Evolutionary conservation across 495 filamentous ascomycete species (phyloP).

Genomic region (Aspergillus sclerotiicarbonarius): DNA sequence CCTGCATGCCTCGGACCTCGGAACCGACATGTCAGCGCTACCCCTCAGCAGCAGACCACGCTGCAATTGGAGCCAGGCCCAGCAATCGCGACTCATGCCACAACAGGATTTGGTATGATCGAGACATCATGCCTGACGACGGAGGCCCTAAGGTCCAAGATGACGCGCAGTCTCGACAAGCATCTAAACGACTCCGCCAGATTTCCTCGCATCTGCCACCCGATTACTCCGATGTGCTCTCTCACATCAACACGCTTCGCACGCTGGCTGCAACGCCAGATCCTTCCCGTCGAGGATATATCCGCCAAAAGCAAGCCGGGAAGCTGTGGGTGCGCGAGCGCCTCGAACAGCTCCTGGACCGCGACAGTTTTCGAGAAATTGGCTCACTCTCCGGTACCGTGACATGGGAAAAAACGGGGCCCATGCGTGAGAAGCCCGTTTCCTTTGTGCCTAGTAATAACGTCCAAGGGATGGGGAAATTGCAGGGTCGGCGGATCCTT

Average conservation of each 20-base stretch:
- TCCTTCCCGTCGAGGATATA: constrained; percentile 51
- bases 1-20: constrained; percentile 17
- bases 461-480: constrained; percentile 47
- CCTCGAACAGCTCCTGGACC: constrained; percentile 54
- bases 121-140: constrained; percentile 12
- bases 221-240: constrained; percentile 60
- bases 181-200: constrained; percentile 35
- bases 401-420: constrained; percentile 50
- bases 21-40: not conserved
- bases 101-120: not conserved
- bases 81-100: not conserved
- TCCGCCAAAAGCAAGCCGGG: constrained; percentile 59
- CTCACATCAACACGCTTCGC: constrained; percentile 48
- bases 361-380: constrained; percentile 53
- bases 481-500: constrained; percentile 53
- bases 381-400: constrained; percentile 60
- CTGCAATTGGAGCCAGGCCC: not conserved
- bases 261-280: constrained; percentile 54
- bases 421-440: constrained; percentile 47
- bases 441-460: constrained; percentile 55
- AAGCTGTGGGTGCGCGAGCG: constrained; percentile 66
- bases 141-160: constrained; percentile 12
- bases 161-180: constrained; percentile 19
- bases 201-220: constrained; percentile 48
- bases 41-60: constrained; percentile 15